A percentile compares a stretch with the other conserved stretches of the same genome.
Conservation (phyloP, 1,139 yeast species). For the Suhomyces bolitotheri region DNA sequence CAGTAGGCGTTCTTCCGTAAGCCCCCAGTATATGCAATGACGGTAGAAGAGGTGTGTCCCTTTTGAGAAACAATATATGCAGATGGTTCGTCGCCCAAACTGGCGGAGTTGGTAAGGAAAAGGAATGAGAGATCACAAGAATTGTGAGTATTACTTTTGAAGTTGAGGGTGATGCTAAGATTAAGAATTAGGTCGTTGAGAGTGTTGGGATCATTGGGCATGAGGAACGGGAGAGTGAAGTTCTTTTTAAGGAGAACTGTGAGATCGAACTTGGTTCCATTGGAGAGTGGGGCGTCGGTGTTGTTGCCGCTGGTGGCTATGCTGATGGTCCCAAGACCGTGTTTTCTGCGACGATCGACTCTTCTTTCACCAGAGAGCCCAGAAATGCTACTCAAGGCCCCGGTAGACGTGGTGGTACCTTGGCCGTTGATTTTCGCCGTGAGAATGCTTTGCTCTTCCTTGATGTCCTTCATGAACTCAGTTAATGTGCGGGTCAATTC, state of each 20-base stretch:
- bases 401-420: neutral
- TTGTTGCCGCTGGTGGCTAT: neutral
- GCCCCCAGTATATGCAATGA: constrained; percentile 45
- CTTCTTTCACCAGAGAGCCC: neutral
- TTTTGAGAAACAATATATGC: constrained; percentile 31
- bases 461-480: constrained; percentile 21
- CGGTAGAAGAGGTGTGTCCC: constrained; percentile 26
- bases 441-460: constrained; percentile 13
- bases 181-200: constrained; percentile 39
- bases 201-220: constrained; percentile 39
- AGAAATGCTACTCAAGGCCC: neutral
- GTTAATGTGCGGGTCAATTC: constrained; percentile 66
- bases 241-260: constrained; percentile 37
- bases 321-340: neutral
- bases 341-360: neutral
- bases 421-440: constrained; percentile 14
- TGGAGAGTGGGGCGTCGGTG: neutral
- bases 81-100: constrained; percentile 32
- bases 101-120: constrained; percentile 14
- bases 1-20: constrained; percentile 45
- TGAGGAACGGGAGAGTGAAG: constrained; percentile 35
- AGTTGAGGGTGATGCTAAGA: constrained; percentile 37
- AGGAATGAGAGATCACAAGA: constrained; percentile 14
- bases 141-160: constrained; percentile 17
- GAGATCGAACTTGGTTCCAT: constrained; percentile 32